Evolutionary conservation across 1,284 basidiomycete genomes (phyloP).

Genomic region (Boletus semigastroideus): DNA sequence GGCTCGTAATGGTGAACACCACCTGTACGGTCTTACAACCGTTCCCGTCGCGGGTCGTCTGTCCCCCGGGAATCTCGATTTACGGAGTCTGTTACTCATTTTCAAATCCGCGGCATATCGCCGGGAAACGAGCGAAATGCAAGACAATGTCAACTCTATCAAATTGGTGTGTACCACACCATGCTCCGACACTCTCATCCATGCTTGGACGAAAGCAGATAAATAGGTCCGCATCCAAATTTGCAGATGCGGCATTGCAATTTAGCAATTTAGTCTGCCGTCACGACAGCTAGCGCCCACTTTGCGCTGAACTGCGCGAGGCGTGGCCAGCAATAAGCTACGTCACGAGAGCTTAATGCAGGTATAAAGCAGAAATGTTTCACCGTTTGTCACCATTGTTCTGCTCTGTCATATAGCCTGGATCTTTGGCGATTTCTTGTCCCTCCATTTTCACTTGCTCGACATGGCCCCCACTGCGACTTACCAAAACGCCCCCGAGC

Average conservation of each 20-base stretch:
- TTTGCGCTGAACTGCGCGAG: slow-evolving; percentile 3
- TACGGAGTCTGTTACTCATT: neutral
- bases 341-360: slow-evolving; percentile 1
- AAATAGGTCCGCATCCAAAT: no score
- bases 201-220: neutral
- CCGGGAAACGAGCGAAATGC: neutral
- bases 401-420: slow-evolving; percentile 17
- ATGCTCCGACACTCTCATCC: neutral
- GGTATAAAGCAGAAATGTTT: slow-evolving; percentile 30
- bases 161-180: neutral
- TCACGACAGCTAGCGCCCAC: slow-evolving; percentile 5
- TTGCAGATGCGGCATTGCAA: neutral
- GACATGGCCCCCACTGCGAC: slow-evolving; percentile 31
- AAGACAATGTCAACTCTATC: neutral
- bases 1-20: slow-evolving; percentile 3
- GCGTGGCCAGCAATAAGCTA: neutral
- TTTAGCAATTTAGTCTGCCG: slow-evolving; percentile 2
- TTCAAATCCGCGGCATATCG: slow-evolving; percentile 10
- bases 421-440: neutral
- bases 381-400: slow-evolving; percentile 19
- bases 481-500: slow-evolving; percentile 9
- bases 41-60: slow-evolving; percentile 22
- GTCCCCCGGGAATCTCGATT: slow-evolving; percentile 7
- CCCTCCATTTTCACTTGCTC: neutral
- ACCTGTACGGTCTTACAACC: slow-evolving; percentile 12